phyloP scores from a whole-genome alignment of 192 early-diverging fungal species.

The Rhizophagus sp. region DNA sequence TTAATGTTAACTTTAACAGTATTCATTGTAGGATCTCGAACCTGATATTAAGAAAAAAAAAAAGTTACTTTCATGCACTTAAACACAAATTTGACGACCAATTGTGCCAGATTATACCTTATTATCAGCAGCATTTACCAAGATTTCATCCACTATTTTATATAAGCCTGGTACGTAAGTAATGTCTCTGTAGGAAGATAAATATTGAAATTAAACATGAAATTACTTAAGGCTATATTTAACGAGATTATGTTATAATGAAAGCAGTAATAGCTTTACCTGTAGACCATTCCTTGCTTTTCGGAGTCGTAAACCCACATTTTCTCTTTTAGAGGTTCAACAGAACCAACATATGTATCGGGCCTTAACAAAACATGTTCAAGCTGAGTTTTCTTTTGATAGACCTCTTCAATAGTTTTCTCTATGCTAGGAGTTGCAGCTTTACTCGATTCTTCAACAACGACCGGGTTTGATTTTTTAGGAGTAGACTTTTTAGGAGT shows the following conservation, averaged over 20 bases:
- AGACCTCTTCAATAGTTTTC: conserved; percentile 80
- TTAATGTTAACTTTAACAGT: conserved; percentile 88
- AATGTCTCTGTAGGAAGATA: conserved; percentile 55
- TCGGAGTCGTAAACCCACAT: conserved; percentile 87
- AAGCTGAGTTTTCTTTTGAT: conserved; percentile 92
- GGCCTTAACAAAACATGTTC: conserved; percentile 95
- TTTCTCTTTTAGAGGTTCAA: conserved; percentile 71
- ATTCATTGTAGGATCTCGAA: conserved; percentile 86
- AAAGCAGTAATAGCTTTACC: not conserved
- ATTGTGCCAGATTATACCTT: conserved; percentile 37
- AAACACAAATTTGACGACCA: too few relatives aligned
- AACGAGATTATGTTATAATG: too few relatives aligned
- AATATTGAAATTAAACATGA: too few relatives aligned
- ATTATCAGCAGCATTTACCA: conserved; percentile 96
- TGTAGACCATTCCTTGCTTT: conserved; percentile 48
- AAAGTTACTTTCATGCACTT: too few relatives aligned
- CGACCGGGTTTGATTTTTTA: too few relatives aligned
- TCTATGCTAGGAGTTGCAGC: not conserved
- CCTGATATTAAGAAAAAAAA: conserved; percentile 29
- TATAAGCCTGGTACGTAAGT: conserved; percentile 88
- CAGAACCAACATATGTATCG: conserved; percentile 95
- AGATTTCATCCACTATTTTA: conserved; percentile 98
- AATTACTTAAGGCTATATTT: too few relatives aligned
- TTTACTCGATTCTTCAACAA: too few relatives aligned
- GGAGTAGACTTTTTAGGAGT: too few relatives aligned